Evolutionary conservation across 1,139 yeast genomes (phyloP), one percentile per base, ranked within the genome.

Genomic region (Sugiyamaella neomexicana): DNA sequence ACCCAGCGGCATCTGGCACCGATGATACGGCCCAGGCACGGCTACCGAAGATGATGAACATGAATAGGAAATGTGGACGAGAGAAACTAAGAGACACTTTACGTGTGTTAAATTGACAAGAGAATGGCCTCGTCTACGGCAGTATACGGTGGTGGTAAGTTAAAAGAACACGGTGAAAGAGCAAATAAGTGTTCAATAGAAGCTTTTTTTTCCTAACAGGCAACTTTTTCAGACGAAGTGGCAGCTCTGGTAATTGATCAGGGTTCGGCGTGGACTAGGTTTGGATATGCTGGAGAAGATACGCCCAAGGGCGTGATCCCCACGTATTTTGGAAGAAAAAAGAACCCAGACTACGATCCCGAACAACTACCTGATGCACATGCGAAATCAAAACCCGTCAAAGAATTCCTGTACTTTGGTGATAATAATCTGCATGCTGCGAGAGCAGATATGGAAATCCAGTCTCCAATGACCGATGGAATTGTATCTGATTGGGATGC

Each of bases 201-300:
- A n/a, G n/a, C n/a, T n/a, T n/a, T n/a, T n/a, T n/a, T n/a, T n/a
- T n/a, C n/a, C n/a, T n/a, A n/a, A n/a, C n/a, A n/a, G n/a, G n/a
- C n/a, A n/a, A 23, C 17, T 12, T 27, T 5, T 17, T 46, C 8
- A 56, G 95, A 91, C 71, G 97, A 91, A 70, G 86, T 93, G 59
- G 83, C 89, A 59, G 97, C 99, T 37, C 77, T 93, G 6, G 96
- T 93, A 27, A 77, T 93, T 36, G 99, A 93, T 68, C 91, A 96
- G 0, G 98, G 99, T 25, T 85, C 97, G 9, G 82, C 78, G 61
- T 75, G 82, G 58, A 89, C 97, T 2, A 81, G 95, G 55, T 82
- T 87, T 23, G 99, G 99, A 1, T 91, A 82, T 69, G 95, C 98
- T 4, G 99, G 99, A 8, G 95, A 90, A 60, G 99, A 93, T 69